A percentile compares a stretch with the other conserved stretches of the same genome.
phyloP scores from a whole-genome alignment of 352 stramenopile species.

The Phytopythium ostracodes region DNA sequence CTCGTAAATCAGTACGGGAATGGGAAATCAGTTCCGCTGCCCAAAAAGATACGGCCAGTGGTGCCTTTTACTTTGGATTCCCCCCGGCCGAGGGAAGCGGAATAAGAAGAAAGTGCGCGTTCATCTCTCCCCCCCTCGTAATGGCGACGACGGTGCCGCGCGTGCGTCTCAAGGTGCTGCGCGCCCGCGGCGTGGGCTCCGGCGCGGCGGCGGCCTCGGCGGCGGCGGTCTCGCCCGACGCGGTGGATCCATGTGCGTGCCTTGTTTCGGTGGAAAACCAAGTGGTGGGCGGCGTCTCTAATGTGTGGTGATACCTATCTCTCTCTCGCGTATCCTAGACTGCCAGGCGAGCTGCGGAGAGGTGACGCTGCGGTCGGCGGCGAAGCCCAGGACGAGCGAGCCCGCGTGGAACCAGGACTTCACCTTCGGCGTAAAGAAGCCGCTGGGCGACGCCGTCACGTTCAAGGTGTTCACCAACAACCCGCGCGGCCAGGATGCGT shows the following conservation, averaged over 20 bases:
- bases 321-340: conserved; percentile 28
- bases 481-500: conserved; percentile 28
- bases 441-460: conserved; percentile 32
- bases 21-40: not conserved
- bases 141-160: conserved; percentile 25
- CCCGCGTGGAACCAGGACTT: conserved; percentile 53
- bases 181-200: conserved; percentile 25
- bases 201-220: conserved; percentile 6
- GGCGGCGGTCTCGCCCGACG: not conserved
- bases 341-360: conserved; percentile 54
- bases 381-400: conserved; percentile 33
- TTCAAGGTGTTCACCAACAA: conserved; percentile 59
- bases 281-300: not conserved
- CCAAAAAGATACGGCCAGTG: not conserved
- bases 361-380: conserved; percentile 41
- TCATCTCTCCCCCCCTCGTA: too few relatives aligned
- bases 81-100: not conserved
- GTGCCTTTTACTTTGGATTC: conserved; percentile 1
- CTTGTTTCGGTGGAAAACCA: too few relatives aligned
- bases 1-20: conserved; percentile 46
- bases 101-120: too few relatives aligned
- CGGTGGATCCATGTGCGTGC: conserved; percentile 5
- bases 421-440: conserved; percentile 48
- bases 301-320: not conserved
- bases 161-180: conserved; percentile 35